Conservation (phyloP, 345 rosid species). For the Populus nigra region DNA sequence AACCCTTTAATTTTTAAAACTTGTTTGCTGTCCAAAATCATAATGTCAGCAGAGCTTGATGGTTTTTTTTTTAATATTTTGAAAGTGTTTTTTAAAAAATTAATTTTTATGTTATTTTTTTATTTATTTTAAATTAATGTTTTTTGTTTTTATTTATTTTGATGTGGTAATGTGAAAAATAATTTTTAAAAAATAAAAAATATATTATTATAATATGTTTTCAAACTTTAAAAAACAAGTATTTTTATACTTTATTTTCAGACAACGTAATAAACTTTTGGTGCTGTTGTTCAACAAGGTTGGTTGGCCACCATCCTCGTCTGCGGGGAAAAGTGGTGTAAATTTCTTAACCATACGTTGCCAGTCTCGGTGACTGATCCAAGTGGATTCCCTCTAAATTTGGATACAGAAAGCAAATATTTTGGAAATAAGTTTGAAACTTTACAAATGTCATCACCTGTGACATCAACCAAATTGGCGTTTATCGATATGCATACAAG, state of each 20-base stretch:
- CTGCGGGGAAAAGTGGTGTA: background rate
- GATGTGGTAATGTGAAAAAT: too few species aligned
- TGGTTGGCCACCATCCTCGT: background rate
- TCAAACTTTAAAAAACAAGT: too few species aligned
- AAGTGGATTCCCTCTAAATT: background rate
- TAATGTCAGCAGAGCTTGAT: background rate
- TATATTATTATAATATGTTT: too few species aligned
- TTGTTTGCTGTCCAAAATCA: background rate
- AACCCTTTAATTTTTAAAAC: background rate
- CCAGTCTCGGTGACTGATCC: background rate
- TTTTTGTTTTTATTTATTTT: too few species aligned
- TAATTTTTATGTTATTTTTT: too few species aligned
- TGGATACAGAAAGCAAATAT: background rate
- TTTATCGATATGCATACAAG: background rate
- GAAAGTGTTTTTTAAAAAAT: too few species aligned
- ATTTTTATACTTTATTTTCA: too few species aligned
- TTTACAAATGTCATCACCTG: background rate
- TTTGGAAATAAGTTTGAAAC: background rate
- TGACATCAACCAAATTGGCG: background rate
- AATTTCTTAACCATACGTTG: background rate
- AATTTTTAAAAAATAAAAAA: too few species aligned
- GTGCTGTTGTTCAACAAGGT: background rate
- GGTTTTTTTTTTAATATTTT: background rate
- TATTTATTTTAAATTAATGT: too few species aligned
- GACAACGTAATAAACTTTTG: background rate